Base-by-base conservation (phyloP, 176 grass and related monocot species). In the Aegilops sharonensis region DNA sequence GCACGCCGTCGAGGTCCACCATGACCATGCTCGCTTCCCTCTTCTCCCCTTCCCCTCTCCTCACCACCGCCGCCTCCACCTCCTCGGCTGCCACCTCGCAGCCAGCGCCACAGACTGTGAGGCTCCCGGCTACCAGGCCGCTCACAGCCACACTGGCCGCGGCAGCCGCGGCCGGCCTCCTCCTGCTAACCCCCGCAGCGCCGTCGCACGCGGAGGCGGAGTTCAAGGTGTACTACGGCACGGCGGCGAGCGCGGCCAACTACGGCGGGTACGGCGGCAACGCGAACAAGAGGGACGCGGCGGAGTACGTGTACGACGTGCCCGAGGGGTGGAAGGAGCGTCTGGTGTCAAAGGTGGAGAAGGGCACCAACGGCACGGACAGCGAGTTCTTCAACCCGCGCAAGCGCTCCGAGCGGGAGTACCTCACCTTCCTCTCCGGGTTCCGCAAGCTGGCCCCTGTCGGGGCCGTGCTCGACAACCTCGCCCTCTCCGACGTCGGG, bases 301-400 rank as follows among this genome's bases (percentile, higher is more conserved):
- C 94, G 63, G 97, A 98, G 90, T 98, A 98, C 84, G 89, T 92
- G 20, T 98, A 95, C 93, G 90, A 95, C 64, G 90, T 98, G 1
- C 97, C 94, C 0, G 85, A 84, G 21, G 92, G 90, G 31, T 98
- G 97, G 97, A 98, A 98, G 81, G 97, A 98, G 91, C 87, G 94
- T 17, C 92, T 89, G 56, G 92, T 98, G 74, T 98, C 93, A 32
- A 98, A 98, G 78, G 97, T 98, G 39, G 97, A 98, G 89, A 98
- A 98, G 89, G 97, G 97, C 89, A 98, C 97, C 64, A 98, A 98
- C 74, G 97, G 97, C 75, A 98, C 97, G 3, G 92, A 98, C 87
- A 94, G 90, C 69, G 93, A 98, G 83, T 98, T 98, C 94, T 98
- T 91, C 97, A 96, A 98, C 77, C 90, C 97, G 31, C 90, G 84